phyloP scores from a whole-genome alignment of 768 basidiomycete genomes.

The Rossbeevera mucosa region DNA sequence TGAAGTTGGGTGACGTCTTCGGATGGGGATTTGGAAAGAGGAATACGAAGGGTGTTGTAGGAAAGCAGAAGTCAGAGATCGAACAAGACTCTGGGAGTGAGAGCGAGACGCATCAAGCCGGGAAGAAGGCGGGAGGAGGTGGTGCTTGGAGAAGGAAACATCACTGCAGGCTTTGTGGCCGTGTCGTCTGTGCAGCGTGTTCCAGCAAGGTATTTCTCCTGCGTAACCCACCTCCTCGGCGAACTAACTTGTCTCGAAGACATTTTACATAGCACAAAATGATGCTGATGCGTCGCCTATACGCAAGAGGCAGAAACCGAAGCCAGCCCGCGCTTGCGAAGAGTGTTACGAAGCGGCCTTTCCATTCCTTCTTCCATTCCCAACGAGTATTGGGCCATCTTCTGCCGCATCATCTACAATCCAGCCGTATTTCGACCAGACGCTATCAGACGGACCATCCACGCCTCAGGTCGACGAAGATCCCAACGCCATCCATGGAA shows the following conservation, averaged over 20 bases:
- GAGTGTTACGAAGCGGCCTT: conserved; percentile 86
- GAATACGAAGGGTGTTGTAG: conserved; percentile 24
- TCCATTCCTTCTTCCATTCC: conserved; percentile 38
- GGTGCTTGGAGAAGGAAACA: conserved; percentile 58
- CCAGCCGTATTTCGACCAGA: conserved; percentile 7
- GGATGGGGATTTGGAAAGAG: conserved; percentile 36
- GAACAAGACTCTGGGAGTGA: conserved; percentile 9
- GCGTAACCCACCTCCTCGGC: background rate
- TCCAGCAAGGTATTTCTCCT: conserved; percentile 59
- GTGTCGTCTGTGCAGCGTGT: conserved; percentile 82
- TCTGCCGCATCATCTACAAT: conserved; percentile 6
- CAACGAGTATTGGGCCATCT: background rate
- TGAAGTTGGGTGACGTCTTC: conserved; percentile 24
- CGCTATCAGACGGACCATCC: conserved; percentile 15
- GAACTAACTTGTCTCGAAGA: conserved; percentile 40
- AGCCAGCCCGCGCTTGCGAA: conserved; percentile 78
- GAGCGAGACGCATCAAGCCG: conserved; percentile 3
- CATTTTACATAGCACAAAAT: conserved; percentile 63
- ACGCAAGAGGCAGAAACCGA: conserved; percentile 42
- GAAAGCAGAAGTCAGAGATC: conserved; percentile 10
- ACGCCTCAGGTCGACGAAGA: conserved; percentile 17
- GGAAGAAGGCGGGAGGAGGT: conserved; percentile 10
- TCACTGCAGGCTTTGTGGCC: conserved; percentile 82
- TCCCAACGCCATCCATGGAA: conserved; percentile 7
- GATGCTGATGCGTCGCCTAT: conserved; percentile 35